Percentiles rank a stretch among this genome's conserved stretches.
phyloP scores from a whole-genome alignment of 495 filamentous ascomycete species.

The Pyrenula massariospora region DNA sequence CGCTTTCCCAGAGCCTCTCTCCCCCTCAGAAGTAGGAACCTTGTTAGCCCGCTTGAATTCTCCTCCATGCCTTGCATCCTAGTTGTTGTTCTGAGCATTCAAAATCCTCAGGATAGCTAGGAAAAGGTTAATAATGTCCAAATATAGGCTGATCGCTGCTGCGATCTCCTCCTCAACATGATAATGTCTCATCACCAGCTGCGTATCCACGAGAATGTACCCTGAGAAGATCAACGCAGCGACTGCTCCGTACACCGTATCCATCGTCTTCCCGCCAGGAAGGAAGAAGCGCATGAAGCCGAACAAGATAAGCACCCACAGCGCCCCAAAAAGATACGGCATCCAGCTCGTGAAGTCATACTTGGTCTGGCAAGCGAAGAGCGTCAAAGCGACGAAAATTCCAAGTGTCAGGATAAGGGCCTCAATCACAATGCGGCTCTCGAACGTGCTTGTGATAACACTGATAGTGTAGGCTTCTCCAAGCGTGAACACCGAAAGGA shows the following conservation, averaged over 20 bases:
- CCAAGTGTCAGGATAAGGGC: slow-evolving; percentile 83
- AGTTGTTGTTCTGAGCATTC: slow-evolving; percentile 82
- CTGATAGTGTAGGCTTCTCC: slow-evolving; percentile 89
- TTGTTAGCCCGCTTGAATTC: slow-evolving; percentile 1
- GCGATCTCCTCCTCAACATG: slow-evolving; percentile 99
- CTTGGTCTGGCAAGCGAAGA: slow-evolving; percentile 95
- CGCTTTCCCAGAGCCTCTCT: no score
- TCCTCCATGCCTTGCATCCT: slow-evolving; percentile 9
- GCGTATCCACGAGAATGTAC: slow-evolving; percentile 93
- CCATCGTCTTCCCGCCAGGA: slow-evolving; percentile 60
- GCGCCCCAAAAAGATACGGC: slow-evolving; percentile 81
- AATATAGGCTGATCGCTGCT: slow-evolving; percentile 85
- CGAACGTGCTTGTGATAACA: slow-evolving; percentile 82
- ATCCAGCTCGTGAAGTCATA: slow-evolving; percentile 97
- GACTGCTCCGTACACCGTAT: slow-evolving; percentile 73
- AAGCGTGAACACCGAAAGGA: slow-evolving; percentile 82
- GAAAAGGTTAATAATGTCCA: slow-evolving; percentile 96
- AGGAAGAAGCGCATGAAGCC: slow-evolving; percentile 84
- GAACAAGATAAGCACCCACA: slow-evolving; percentile 87
- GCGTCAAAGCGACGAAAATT: slow-evolving; percentile 84
- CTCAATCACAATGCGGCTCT: slow-evolving; percentile 70
- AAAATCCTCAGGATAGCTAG: slow-evolving; percentile 82
- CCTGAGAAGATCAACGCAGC: slow-evolving; percentile 80
- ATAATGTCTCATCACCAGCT: slow-evolving; percentile 86
- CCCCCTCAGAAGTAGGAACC: no score